Evolutionary conservation across 169 alveolate species (phyloP).

Genomic region (Nephromyces sp.): DNA sequence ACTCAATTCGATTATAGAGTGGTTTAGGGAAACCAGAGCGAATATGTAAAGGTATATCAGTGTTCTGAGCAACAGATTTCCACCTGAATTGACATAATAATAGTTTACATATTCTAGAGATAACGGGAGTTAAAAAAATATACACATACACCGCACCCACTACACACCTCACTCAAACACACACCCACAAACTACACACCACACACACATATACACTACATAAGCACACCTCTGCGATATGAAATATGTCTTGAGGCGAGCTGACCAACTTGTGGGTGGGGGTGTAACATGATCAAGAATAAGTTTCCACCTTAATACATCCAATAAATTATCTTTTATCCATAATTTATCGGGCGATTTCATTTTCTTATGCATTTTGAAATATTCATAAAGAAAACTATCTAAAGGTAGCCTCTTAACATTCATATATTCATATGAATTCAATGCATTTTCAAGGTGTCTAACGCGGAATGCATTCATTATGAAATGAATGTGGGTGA

Average conservation of each 20-base stretch:
- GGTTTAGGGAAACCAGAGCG: slow-evolving; percentile 71
- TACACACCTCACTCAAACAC: no score
- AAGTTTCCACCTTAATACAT: slow-evolving; percentile 56
- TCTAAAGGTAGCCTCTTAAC: slow-evolving; percentile 22
- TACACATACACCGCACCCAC: no score
- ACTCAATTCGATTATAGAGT: slow-evolving; percentile 49
- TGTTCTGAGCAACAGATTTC: slow-evolving; percentile 58
- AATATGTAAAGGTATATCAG: slow-evolving; percentile 56
- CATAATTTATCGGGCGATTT: slow-evolving; percentile 40
- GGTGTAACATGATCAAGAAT: slow-evolving; percentile 53
- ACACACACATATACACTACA: no score
- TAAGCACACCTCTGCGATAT: slow-evolving; percentile 40
- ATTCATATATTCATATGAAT: slow-evolving; percentile 33
- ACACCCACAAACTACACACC: no score
- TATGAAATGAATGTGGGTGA: no score
- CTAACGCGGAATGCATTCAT: slow-evolving; percentile 57
- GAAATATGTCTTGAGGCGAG: slow-evolving; percentile 47
- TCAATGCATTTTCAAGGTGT: slow-evolving; percentile 56
- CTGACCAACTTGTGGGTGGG: slow-evolving; percentile 54
- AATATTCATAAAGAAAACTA: slow-evolving; percentile 22
- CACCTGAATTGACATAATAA: no score
- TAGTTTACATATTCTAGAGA: no score
- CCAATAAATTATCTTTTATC: slow-evolving; percentile 51
- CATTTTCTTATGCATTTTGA: slow-evolving; percentile 18
- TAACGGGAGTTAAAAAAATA: no score